phyloP scores from a whole-genome alignment of 2,329 filamentous ascomycete genomes.

The Aspergillus candidus region DNA sequence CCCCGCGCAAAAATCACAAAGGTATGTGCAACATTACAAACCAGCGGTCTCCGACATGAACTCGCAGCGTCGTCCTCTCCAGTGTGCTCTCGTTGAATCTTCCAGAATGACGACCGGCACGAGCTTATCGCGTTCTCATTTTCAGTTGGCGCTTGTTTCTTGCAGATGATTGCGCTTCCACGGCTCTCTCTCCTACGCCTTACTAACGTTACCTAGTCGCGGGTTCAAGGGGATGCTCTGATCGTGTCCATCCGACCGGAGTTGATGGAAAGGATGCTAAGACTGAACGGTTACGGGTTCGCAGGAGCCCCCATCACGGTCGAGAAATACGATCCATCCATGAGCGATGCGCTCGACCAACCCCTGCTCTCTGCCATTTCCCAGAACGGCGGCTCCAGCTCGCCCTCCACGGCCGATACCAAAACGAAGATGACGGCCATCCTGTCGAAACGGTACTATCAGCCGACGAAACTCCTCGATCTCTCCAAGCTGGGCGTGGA shows the following conservation, averaged over 20 bases:
- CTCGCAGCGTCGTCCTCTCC: conserved; percentile 30
- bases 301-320: conserved; percentile 57
- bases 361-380: conserved; percentile 18
- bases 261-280: conserved; percentile 58
- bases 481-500: conserved; percentile 74
- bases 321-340: conserved; percentile 41
- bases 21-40: conserved; percentile 58
- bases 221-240: conserved; percentile 61
- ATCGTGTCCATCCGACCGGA: conserved; percentile 61
- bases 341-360: conserved; percentile 17
- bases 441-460: conserved; percentile 67
- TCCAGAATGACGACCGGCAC: conserved; percentile 39
- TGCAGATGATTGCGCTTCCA: conserved; percentile 35
- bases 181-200: conserved; percentile 43
- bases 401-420: conserved; percentile 51
- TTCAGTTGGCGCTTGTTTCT: conserved; percentile 25
- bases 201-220: conserved; percentile 68
- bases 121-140: conserved; percentile 15
- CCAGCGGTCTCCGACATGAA: conserved; percentile 38
- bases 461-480: conserved; percentile 67
- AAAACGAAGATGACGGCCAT: conserved; percentile 64
- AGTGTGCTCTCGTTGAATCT: conserved; percentile 38
- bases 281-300: conserved; percentile 63
- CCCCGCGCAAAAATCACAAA: conserved; percentile 63
- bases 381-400: conserved; percentile 37